Base-by-base conservation (phyloP, 176 grass and related monocot species). In the Cenchrus americanus region DNA sequence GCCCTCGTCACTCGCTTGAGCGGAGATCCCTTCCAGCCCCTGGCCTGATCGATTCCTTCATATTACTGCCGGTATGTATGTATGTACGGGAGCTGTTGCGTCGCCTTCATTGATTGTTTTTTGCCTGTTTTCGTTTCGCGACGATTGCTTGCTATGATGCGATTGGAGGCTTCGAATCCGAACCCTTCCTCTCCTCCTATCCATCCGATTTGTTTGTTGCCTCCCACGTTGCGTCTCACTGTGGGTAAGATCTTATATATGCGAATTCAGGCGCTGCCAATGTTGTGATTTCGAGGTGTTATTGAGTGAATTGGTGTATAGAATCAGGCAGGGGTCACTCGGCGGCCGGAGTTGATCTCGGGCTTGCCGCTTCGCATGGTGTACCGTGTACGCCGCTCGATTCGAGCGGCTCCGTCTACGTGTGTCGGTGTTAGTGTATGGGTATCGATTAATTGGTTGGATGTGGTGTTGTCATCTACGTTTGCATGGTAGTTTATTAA, bases 391-490 rank as follows among this genome's bases (percentile, higher is more conserved):
- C 27, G n/a, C 58, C 58, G n/a, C 70, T 64, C n/a, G 19, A 52
- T 84, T 77, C 2, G 5, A 41, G 10, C 40, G 53, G 54, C 54
- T 13, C 12, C 23, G 18, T 24, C 60, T 0, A 23, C 71, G 42
- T 71, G 10, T 58, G 51, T 49, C 51, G 6, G 4, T 54, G 26
- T 42, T 2, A 18, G 50, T 52, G 11, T 42, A 12, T 62, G 42
- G 50, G 27, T 58, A 61, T 48, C 2, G 2, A 7, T 54, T 66
- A 24, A 49, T 86, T 77, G 32, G 77, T 86, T 77, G 57, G 83
- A 55, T 90, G 48, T 5, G 23, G 34, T 63, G 57, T 65, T 65
- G 40, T 77, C 63, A 70, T 11, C n/a, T n/a, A n/a, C n/a, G n/a
- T n/a, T n/a, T n/a, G n/a, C n/a, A n/a, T n/a, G n/a, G n/a, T n/a